Evolutionary conservation across 805 yeast species (phyloP).

Genomic region (Cyberlindnera misumaiensis): DNA sequence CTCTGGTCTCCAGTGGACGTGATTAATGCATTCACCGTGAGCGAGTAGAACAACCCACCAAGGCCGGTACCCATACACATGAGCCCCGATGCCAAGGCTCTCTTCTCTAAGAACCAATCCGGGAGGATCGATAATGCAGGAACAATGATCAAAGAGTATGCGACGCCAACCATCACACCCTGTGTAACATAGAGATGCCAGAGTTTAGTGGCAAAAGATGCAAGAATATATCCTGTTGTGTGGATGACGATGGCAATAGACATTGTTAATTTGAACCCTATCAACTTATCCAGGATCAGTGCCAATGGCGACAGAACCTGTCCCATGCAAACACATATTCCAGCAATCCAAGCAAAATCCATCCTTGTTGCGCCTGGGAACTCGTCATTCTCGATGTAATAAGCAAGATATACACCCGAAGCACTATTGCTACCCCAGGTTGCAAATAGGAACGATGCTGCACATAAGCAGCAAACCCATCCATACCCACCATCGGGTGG

Average conservation of each 20-base stretch:
- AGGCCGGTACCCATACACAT: constrained; percentile 45
- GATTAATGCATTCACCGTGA: constrained; percentile 37
- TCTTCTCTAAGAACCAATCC: constrained; percentile 59
- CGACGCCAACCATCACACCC: constrained; percentile 53
- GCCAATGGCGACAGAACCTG: constrained; percentile 55
- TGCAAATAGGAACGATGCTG: constrained; percentile 42
- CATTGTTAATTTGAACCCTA: constrained; percentile 44
- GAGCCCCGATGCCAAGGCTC: constrained; percentile 47
- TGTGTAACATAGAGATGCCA: constrained; percentile 68
- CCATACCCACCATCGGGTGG: constrained; percentile 63
- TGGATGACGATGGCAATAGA: constrained; percentile 42
- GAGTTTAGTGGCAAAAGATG: constrained; percentile 47
- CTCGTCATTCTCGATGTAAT: constrained; percentile 41
- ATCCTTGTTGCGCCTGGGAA: constrained; percentile 49
- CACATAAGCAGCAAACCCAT: constrained; percentile 52
- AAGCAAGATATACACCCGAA: constrained; percentile 56
- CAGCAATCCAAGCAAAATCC: constrained; percentile 64
- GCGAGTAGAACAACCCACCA: constrained; percentile 40
- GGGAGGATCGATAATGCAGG: constrained; percentile 58
- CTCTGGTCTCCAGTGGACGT: constrained; percentile 33
- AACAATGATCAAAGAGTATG: constrained; percentile 44
- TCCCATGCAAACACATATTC: constrained; percentile 48
- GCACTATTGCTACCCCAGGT: constrained; percentile 63
- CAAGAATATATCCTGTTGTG: constrained; percentile 49
- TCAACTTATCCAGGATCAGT: constrained; percentile 36